Evolutionary conservation across 2,329 filamentous ascomycete species (phyloP).

Genomic region (Decorospora gaudefroyi): DNA sequence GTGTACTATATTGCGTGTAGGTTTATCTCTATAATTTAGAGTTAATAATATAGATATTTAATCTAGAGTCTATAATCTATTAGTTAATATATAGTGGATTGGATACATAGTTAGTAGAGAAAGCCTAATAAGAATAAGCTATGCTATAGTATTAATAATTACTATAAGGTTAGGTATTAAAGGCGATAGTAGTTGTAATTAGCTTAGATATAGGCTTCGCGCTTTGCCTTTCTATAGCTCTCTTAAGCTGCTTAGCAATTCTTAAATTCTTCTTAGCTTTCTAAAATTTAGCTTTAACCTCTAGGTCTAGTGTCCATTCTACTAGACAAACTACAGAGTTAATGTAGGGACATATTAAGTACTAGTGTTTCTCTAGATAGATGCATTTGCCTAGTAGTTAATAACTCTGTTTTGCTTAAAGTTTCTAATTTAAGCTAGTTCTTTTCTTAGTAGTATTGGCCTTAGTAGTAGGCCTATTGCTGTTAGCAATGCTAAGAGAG

Average conservation of each 20-base stretch:
- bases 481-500: not conserved
- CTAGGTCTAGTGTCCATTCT: not conserved
- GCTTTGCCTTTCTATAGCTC: not conserved
- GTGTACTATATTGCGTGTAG: not conserved
- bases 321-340: not conserved
- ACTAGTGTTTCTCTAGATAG: slow-evolving; percentile 1
- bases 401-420: not conserved
- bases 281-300: not conserved
- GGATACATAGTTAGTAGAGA: not conserved
- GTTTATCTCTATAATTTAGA: not conserved
- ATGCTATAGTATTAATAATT: not conserved
- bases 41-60: slow-evolving; percentile 6
- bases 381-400: not conserved
- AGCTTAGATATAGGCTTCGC: not conserved
- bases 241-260: not conserved
- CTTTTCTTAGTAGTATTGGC: not conserved
- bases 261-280: not conserved
- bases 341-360: not conserved
- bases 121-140: not conserved
- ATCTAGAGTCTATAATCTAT: slow-evolving; percentile 10
- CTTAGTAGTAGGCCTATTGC: too few relatives aligned
- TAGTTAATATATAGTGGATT: slow-evolving; percentile 1
- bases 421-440: not conserved
- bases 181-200: not conserved
- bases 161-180: not conserved